Base-by-base conservation (phyloP, 345 rosid genomes). In the Boechera retrofracta region DNA sequence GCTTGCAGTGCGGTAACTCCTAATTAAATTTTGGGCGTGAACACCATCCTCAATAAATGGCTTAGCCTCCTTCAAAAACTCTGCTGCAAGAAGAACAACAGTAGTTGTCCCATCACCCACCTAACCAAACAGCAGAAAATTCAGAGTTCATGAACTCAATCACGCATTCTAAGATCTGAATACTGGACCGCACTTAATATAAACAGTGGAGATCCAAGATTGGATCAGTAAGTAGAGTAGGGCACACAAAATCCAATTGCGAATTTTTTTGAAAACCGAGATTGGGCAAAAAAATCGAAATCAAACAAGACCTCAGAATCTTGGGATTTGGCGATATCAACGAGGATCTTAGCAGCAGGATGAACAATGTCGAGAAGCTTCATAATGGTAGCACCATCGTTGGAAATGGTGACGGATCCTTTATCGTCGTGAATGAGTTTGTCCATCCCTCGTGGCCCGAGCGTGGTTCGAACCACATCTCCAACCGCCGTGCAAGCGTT, bases 101-200 rank as follows among this genome's bases (percentile, higher is more conserved):
- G 98, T 93, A 12, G 99, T 93, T 15, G 99, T 96, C 31, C 99
- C 99, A 79, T 96, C 99, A 51, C 99, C 99, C 39, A 93, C 98
- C 98, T 93, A 82, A 64, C 36, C 44, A 41, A 60, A 41, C 61
- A 79, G 67, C 53, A 55, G 18, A 21, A 73, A 36, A 44, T 35
- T 54, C 26, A 67, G 16, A 10, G 39, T 8, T 62, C 54, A 47
- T 28, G 24, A 58, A 28, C 53, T 68, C 55, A 51, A 60, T 67
- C 47, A 64, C 48, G 1, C 54, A 32, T 6, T 39, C 57, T 63
- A 69, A 74, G 72, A 72, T 77, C 80, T 71, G 38, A 11, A n/a
- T 0, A 60, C 55, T 68, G 29, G 12, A 64, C 44, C 41, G 26
- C 51, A 62, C 33, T 42, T 61, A 8, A 57, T 26, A 15, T 1